Base-by-base conservation (phyloP, 2,329 filamentous ascomycete species). In the Cyclaneusma minus region DNA sequence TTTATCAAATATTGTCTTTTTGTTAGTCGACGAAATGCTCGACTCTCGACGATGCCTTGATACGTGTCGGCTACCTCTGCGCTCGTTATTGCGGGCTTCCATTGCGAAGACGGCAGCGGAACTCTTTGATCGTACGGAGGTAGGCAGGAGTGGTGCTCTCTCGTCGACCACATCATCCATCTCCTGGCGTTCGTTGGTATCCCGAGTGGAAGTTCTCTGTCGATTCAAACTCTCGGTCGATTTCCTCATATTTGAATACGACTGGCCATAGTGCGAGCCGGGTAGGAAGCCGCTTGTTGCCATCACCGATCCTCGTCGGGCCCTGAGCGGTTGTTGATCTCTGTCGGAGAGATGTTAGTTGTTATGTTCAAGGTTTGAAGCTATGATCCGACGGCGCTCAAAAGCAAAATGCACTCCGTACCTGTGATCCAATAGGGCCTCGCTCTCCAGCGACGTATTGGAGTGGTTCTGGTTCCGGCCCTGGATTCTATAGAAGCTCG, bases 361-460 rank as follows among this genome's bases (percentile, higher is more conserved):
- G n/a, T n/a, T 13, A 13, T 7, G 8, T 10, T 7, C 8, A 7
- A 6, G 6, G 13, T 7, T 16, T 12, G 24, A 10, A 16, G 22
- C 8, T 8, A 24, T 13, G 8, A 8, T 24, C 12, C 12, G 22
- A 24, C 8, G 7, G 18, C 18, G n/a, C 8, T 20, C 8, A 20
- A 49, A 52, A 4, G 55, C 52, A 24, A 61, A 64, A 37, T 76
- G n/a, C n/a, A n/a, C n/a, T n/a, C 35, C 55, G 34, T 54, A 79
- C 72, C 83, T 69, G 51, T 95, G 87, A 51, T 95, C 87, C 11
- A 95, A 58, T 38, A 95, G 56, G 6, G 70, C 75, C 46, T 92
- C 77, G 49, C 84, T 94, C 39, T 94, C 87, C 35, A 95, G 58
- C 49, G 87, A 95, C 1, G 80, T 84, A 41, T 66, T 74, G 54